A percentile compares a stretch with the other conserved stretches of the same genome.
Evolutionary conservation across 495 filamentous ascomycete species (phyloP).

Genomic region (Aspergillus sparsus): DNA sequence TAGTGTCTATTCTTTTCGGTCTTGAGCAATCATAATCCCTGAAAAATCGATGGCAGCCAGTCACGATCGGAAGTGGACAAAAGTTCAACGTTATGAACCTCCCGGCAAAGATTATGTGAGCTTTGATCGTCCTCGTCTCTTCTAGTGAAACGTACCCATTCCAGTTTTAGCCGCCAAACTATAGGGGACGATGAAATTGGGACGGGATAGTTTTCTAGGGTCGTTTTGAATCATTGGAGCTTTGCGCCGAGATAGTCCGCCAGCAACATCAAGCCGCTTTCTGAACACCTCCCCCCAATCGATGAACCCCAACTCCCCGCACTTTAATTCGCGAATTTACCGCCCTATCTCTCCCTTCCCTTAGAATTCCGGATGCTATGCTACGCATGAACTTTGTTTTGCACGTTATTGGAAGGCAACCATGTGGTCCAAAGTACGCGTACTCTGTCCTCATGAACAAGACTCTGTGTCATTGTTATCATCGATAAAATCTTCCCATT

Average conservation of each 20-base stretch:
- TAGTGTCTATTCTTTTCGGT: too few relatives aligned
- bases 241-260: background rate
- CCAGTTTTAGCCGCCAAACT: background rate
- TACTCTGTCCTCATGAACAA: background rate
- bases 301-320: background rate
- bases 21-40: too few relatives aligned
- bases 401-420: background rate
- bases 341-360: background rate
- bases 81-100: background rate
- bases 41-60: too few relatives aligned
- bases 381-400: background rate
- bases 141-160: background rate
- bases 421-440: background rate
- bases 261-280: background rate
- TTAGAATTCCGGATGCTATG: background rate
- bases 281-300: background rate
- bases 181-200: background rate
- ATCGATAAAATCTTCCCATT: background rate
- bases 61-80: background rate
- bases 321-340: background rate
- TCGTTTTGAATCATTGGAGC: conserved; percentile 1
- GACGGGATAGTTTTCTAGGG: background rate
- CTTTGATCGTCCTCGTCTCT: background rate
- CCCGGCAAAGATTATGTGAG: background rate
- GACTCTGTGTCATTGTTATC: background rate